Base-by-base conservation (phyloP, 176 grass and related monocot species). In the Tillandsia fasciculata region DNA sequence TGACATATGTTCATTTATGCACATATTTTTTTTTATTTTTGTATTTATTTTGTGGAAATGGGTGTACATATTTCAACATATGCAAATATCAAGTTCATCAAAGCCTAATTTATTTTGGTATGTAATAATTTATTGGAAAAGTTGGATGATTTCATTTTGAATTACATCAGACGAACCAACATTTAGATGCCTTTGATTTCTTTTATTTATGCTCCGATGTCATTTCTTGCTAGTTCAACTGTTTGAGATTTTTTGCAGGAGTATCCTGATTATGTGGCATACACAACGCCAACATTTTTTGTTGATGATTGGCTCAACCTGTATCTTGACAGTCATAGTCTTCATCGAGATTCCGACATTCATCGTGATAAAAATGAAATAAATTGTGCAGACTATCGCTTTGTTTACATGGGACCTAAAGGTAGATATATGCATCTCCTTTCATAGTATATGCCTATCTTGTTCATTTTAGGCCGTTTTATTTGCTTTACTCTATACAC, bases 321-420 rank as follows among this genome's bases (percentile, higher is more conserved):
- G 68, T 92, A 96, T 83, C 88, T 96, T 74, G 86, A 96, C 70
- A 96, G 73, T 76, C 93, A 96, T 78, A 75, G 64, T 29, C 77
- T 96, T 59, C 92, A 96, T 89, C 81, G 86, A 81, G 88, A 96
- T 84, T 74, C 83, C 72, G 92, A 96, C 79, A 89, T 92, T 49
- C 49, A 75, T 77, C 83, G 53, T 61, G 76, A 92, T 82, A 83
- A 87, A 89, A 96, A 96, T 76, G 92, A 96, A 87, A 66, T 84
- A 58, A 92, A 92, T 70, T 96, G 86, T 92, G 64, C 88, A n/a
- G 86, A 96, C 63, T 96, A 96, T 69, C 79, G 88, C n/a, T 96
- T 96, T 83, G 88, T 92, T 84, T 96, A 92, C 83, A 92, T 96
- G 79, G 92, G 92, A 51, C 20, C 74, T 73, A 92, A 96, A 92